Base-by-base conservation (phyloP, 148 eudicot genomes). In the Polygonum maritimum region DNA sequence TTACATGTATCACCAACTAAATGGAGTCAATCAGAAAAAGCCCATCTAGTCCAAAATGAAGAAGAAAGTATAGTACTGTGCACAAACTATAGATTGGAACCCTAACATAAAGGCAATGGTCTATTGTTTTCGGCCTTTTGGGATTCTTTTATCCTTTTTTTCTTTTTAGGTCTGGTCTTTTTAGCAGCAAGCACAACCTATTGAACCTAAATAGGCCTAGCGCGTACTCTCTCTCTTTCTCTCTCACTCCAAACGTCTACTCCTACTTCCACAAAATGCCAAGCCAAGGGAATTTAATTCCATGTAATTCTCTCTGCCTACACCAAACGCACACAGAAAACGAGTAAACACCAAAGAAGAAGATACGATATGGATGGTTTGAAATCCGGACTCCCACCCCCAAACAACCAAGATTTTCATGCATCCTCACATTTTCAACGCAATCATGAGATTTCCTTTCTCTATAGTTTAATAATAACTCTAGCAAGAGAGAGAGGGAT, bases 271-370 rank as follows among this genome's bases (percentile, higher is more conserved):
- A 75, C 74, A 41, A 36, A 12, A 21, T 60, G 55, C 48, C 52
- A 45, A 69, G 58, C 21, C 18, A 55, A 31, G 41, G 51, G 74
- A 79, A 75, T 52, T 40, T 16, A 72, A 41, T 41, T 48, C 74
- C 71, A 67, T 67, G 54, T 72, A 72, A 72, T 72, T 72, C 75
- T 45, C 51, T 14, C 75, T 44, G 75, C 22, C 75, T 48, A 48
- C 54, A 41, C 54, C 9, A 44, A 71, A 40, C 33, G 11, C n/a
- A n/a, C n/a, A n/a, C 49, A 41, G 40, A 48, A 72, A 41, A 38
- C 74, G 48, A 44, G 21, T 70, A 39, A 26, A 26, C 31, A 26
- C 31, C 31, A 26, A 18, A 70, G 31, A 70, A 40, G 48, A 70
- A 70, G 74, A 39, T 38, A 39, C 48, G n/a, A 41, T 41, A 72